Evolutionary conservation across 345 rosid genomes (phyloP).

Genomic region (Zanthoxylum bungeanum): DNA sequence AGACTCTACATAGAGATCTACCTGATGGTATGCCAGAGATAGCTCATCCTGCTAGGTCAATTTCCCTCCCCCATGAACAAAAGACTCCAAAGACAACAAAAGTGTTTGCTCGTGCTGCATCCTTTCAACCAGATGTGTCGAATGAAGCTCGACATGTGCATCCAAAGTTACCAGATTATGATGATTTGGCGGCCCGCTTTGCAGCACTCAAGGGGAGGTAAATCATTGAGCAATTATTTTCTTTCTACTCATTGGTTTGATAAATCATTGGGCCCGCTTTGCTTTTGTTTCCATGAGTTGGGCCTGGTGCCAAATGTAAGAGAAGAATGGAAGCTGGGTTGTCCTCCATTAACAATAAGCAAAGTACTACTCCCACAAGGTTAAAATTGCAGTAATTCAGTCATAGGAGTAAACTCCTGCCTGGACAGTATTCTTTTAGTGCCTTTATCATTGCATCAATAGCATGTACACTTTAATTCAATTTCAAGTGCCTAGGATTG

Average conservation of each 20-base stretch:
- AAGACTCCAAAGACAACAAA: constrained; percentile 36
- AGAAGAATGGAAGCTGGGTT: not conserved
- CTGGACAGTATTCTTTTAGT: not conserved
- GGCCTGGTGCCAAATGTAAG: not conserved
- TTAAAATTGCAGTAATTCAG: not conserved
- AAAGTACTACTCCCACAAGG: constrained; percentile 2
- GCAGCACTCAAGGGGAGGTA: constrained; percentile 80
- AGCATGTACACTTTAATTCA: constrained; percentile 12
- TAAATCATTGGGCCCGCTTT: not conserved
- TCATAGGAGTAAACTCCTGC: not conserved
- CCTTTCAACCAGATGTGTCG: constrained; percentile 74
- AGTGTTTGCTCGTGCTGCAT: constrained; percentile 55
- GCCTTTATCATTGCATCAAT: constrained; percentile 3
- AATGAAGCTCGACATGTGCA: constrained; percentile 53
- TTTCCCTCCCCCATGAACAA: constrained; percentile 64
- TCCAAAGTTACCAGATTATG: constrained; percentile 95
- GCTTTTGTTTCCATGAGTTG: constrained; percentile 7
- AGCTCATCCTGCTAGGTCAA: constrained; percentile 51
- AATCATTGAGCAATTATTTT: not conserved
- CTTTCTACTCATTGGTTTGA: not conserved
- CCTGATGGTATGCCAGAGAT: constrained; percentile 30
- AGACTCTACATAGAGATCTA: constrained; percentile 17
- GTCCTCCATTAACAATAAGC: not conserved
- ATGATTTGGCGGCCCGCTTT: constrained; percentile 84
- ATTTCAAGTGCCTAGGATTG: constrained; percentile 5